Base-by-base conservation (phyloP, 495 filamentous ascomycete genomes). In the Barbatosphaeria neglecta region DNA sequence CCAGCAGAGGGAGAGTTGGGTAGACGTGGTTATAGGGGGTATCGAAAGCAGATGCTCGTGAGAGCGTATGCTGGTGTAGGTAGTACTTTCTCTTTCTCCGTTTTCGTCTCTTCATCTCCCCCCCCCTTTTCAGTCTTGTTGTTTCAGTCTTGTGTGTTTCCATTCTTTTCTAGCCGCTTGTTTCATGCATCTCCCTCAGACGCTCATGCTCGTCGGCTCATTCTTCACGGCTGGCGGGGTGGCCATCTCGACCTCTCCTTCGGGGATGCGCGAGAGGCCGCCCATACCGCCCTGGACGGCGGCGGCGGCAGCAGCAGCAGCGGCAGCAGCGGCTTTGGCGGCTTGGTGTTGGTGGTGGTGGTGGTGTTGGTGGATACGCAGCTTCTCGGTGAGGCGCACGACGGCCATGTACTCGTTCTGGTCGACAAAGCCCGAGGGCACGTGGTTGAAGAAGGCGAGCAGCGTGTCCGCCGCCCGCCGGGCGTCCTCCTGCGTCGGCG, bases 401-500 rank as follows among this genome's bases (percentile, higher is more conserved):
- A 98, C 83, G 25, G 81, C 80, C 43, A 88, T 51, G 61, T 84
- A 93, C 50, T 97, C 92, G 59, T 88, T 80, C 24, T 87, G 82
- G 55, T 90, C 83, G 37, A 86, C 73, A 18, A 82, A 76, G 0
- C 81, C 76, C 1, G 76, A 79, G 1, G 76, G 60, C 1, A 87
- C 80, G 39, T 82, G 77, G 51, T 85, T 75, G 63, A 96, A 85
- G 61, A 88, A 97, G 44, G 72, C 83, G 65, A 94, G 77, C 1
- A 97, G 75, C 11, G 90, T 76, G 56, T 96, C 88, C 18, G 95
- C 74, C 2, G 92, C 93, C 28, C 77, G 76, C 22, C 82, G 74
- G 0, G 92, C 92, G 58, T 98, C 90, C 50, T 96, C 92, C 58
- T 88, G 87, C 1, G 86, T 90, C 0, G 90, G 89, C 0, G 83